These are phyloP conservation scores for Peniophora sp. DNA, from an alignment of 1,284 basidiomycete species.

Conservation along the genomic window DNA sequence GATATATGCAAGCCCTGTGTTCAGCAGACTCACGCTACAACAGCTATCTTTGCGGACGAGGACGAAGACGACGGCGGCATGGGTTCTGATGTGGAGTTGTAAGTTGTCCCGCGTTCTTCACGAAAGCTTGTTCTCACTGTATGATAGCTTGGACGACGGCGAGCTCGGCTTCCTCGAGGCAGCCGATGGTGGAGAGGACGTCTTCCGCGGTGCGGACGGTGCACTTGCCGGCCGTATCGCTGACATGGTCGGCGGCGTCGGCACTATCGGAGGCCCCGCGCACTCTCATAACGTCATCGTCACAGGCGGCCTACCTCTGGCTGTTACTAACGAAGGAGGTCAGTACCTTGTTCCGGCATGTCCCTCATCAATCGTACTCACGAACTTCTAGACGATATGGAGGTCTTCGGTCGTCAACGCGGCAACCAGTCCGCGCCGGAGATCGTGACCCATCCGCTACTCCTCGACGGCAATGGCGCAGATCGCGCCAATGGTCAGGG, in stretches of 20 bases:
- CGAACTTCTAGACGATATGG: slow-evolving; percentile 42
- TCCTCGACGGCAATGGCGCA: slow-evolving; percentile 53
- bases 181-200: slow-evolving; percentile 29
- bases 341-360: not conserved
- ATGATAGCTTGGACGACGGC: slow-evolving; percentile 22
- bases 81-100: slow-evolving; percentile 63
- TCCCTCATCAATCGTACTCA: not conserved
- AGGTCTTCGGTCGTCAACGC: slow-evolving; percentile 57
- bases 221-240: slow-evolving; percentile 33
- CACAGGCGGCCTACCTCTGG: slow-evolving; percentile 23
- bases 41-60: slow-evolving; percentile 13
- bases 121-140: slow-evolving; percentile 9
- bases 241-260: slow-evolving; percentile 13
- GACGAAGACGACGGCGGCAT: slow-evolving; percentile 55
- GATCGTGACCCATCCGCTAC: slow-evolving; percentile 74
- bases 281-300: slow-evolving; percentile 34
- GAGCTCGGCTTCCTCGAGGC: slow-evolving; percentile 40
- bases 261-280: slow-evolving; percentile 25
- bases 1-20: too few species aligned
- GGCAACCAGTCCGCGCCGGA: slow-evolving; percentile 45
- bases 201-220: slow-evolving; percentile 49
- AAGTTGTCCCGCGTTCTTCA: slow-evolving; percentile 18
- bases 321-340: slow-evolving; percentile 5
- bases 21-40: too few species aligned
- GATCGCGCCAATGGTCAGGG: slow-evolving; percentile 38